These are phyloP conservation scores for Zoysia japonica DNA, from an alignment of 176 grass and related monocot genomes.

Conservation along the genomic window DNA sequence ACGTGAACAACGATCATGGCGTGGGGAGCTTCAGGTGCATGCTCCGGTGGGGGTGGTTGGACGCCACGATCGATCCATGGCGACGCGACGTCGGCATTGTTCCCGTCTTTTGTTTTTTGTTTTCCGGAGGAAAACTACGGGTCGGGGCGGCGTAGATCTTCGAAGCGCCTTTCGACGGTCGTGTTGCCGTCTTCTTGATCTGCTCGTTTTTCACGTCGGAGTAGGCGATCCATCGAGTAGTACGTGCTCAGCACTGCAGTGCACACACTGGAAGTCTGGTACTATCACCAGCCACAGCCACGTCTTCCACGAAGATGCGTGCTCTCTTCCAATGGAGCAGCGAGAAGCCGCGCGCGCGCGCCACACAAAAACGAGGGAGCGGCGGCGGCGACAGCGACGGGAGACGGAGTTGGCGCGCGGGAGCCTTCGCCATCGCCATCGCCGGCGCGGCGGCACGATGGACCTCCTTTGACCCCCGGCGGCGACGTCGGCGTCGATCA, in stretches of 20 bases:
- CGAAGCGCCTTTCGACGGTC: too few species aligned
- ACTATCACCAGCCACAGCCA: too few species aligned
- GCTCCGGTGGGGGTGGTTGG: background rate
- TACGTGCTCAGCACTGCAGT: too few species aligned
- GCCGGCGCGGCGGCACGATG: background rate
- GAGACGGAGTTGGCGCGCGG: background rate
- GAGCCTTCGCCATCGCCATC: background rate
- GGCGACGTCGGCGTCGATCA: background rate
- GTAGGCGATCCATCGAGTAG: too few species aligned
- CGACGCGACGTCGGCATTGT: background rate
- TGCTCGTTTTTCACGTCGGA: too few species aligned
- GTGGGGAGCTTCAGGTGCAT: background rate
- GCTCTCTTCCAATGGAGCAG: too few species aligned
- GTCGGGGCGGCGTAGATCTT: background rate
- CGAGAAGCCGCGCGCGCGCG: too few species aligned
- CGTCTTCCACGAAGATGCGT: too few species aligned
- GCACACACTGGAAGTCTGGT: too few species aligned
- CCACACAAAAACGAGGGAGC: background rate
- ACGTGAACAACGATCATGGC: too few species aligned
- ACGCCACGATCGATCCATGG: background rate
- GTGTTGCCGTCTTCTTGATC: too few species aligned
- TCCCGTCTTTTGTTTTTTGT: background rate
- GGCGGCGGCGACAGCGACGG: background rate
- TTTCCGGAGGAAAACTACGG: constrained; percentile 34
- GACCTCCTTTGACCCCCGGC: background rate